Percentiles rank a stretch among this genome's conserved stretches.
Evolutionary conservation across 2,329 filamentous ascomycete species (phyloP).

Genomic region (Mycocentrospora acerina): DNA sequence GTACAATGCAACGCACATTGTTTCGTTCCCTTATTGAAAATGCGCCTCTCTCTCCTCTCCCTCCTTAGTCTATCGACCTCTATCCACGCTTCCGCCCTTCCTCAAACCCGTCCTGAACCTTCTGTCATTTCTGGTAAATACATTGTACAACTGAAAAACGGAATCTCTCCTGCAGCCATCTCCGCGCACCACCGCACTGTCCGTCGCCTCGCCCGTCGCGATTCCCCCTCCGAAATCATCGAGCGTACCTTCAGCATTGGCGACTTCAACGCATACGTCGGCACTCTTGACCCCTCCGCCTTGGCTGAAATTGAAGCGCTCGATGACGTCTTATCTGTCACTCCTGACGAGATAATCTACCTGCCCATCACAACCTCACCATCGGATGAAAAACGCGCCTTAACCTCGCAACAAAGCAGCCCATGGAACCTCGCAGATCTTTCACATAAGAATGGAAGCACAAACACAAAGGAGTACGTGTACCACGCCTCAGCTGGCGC

Average conservation of each 20-base stretch:
- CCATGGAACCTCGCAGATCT: constrained; percentile 17
- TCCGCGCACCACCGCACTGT: constrained; percentile 14
- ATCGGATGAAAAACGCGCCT: constrained; percentile 1
- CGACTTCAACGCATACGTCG: constrained; percentile 40
- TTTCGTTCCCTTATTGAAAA: too few species aligned
- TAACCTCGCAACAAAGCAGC: constrained; percentile 4
- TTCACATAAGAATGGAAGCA: constrained; percentile 8
- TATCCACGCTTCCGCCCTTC: not conserved
- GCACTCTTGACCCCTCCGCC: constrained; percentile 47
- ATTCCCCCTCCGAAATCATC: constrained; percentile 3
- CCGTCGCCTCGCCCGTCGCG: constrained; percentile 10
- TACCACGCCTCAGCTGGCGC: constrained; percentile 8
- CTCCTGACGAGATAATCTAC: constrained; percentile 7
- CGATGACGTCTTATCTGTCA: constrained; percentile 2
- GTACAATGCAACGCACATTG: too few species aligned
- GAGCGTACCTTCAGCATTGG: constrained; percentile 16
- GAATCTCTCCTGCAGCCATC: constrained; percentile 10
- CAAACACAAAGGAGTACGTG: constrained; percentile 7
- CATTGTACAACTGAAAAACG: constrained; percentile 43
- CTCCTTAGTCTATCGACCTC: constrained; percentile 1
- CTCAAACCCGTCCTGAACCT: constrained; percentile 1
- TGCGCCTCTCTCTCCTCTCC: constrained; percentile 2
- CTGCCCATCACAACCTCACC: not conserved
- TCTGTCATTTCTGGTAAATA: constrained; percentile 41
- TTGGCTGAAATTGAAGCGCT: constrained; percentile 24